Conservation (phyloP, 2,329 filamentous ascomycete species). For the Phoma herbarum region DNA sequence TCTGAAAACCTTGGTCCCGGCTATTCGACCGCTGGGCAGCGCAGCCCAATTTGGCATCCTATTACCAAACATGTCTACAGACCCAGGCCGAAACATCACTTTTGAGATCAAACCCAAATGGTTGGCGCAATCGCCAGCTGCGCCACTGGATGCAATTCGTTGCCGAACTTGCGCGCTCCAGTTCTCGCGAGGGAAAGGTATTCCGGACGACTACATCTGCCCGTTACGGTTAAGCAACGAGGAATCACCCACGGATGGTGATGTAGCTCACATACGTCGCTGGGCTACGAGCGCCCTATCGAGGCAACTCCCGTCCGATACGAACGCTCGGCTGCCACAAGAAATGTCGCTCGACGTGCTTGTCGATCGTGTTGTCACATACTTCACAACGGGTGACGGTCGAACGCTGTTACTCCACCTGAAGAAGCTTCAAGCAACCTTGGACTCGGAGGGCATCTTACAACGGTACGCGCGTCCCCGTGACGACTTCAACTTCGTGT, state of each 20-base stretch:
- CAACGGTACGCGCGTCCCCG: constrained; percentile 13
- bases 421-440: constrained; percentile 45
- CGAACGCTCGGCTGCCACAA: background rate
- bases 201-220: constrained; percentile 44
- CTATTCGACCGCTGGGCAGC: constrained; percentile 19
- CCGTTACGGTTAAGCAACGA: constrained; percentile 53
- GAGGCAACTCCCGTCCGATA: background rate
- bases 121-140: constrained; percentile 57
- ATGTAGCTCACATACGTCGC: constrained; percentile 27
- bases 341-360: constrained; percentile 10
- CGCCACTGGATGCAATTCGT: constrained; percentile 50
- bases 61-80: constrained; percentile 44
- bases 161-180: constrained; percentile 59
- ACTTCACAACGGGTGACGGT: constrained; percentile 45
- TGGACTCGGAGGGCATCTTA: constrained; percentile 51
- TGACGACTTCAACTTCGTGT: constrained; percentile 23
- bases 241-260: constrained; percentile 13
- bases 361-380: constrained; percentile 28
- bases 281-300: constrained; percentile 25
- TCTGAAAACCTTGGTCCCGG: constrained; percentile 8
- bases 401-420: constrained; percentile 50
- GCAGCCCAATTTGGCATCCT: constrained; percentile 36
- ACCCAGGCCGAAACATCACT: constrained; percentile 32
- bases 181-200: constrained; percentile 38
- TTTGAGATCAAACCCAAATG: constrained; percentile 61